Evolutionary conservation across 495 filamentous ascomycete species (phyloP).

Genomic region (Penicillium paxilli): DNA sequence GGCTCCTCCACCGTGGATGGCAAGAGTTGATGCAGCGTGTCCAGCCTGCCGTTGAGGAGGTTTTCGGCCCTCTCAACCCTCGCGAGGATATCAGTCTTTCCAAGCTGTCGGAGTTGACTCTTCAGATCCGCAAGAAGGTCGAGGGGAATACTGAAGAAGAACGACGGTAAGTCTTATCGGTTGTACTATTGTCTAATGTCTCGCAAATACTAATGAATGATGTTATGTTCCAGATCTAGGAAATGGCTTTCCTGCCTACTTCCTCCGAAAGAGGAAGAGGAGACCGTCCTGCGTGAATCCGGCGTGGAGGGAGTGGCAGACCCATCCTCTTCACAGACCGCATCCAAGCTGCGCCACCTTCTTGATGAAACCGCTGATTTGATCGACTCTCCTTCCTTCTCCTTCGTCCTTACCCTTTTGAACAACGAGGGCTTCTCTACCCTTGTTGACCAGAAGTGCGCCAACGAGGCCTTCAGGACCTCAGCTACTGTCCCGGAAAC

Average conservation of each 20-base stretch:
- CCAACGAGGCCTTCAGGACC: constrained; percentile 72
- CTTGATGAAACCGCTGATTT: constrained; percentile 94
- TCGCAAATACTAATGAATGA: constrained; percentile 3
- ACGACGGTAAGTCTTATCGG: constrained; percentile 51
- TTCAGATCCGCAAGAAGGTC: constrained; percentile 78
- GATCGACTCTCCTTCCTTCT: constrained; percentile 89
- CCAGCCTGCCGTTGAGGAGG: constrained; percentile 74
- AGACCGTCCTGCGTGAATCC: constrained; percentile 78
- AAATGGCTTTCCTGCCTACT: constrained; percentile 87
- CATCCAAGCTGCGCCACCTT: constrained; percentile 72
- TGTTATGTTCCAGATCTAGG: constrained; percentile 27
- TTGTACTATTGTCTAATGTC: neutral
- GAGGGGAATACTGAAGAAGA: constrained; percentile 72
- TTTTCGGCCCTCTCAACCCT: constrained; percentile 83
- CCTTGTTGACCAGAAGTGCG: constrained; percentile 76
- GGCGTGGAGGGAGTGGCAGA: constrained; percentile 64
- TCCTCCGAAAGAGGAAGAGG: constrained; percentile 74
- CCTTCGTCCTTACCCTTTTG: constrained; percentile 76
- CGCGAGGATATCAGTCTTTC: constrained; percentile 82
- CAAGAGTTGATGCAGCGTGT: constrained; percentile 76
- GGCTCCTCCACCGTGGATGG: constrained; percentile 92
- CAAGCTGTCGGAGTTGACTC: constrained; percentile 71
- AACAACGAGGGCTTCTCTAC: constrained; percentile 85
- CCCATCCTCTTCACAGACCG: constrained; percentile 40
- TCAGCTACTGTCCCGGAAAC: constrained; percentile 45